Evolutionary conservation across 2,329 filamentous ascomycete species (phyloP), one percentile per base, ranked within the genome.

Genomic region (Fusarium falciforme): DNA sequence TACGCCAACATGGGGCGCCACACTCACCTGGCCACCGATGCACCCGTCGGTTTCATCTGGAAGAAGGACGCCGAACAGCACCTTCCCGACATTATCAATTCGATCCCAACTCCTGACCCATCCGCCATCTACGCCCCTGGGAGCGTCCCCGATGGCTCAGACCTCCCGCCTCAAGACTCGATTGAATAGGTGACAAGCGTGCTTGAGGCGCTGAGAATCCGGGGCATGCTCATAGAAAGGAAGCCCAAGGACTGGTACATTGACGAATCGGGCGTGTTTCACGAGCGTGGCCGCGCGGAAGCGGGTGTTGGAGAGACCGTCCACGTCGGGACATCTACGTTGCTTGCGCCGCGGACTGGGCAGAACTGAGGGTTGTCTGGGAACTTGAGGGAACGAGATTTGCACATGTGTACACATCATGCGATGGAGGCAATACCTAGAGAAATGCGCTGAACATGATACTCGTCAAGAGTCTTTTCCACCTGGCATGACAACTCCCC

Each of bases 241-340:
- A 71, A 71, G 16, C 72, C 76, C 2, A 27, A 54, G 4, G 76
- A 76, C 29, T 78, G 76, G 76, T 76, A 77, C 61, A 66, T 78
- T 31, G 76, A 77, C 8, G 72, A 74, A 6, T 62, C 49, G 6
- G 76, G 76, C 8, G 64, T 64, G 47, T 78, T 78, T 55, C 74
- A 66, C 27, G 66, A 75, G 35, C 49, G 55, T 17, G 76, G 76
- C 2, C 68, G 76, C 17, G 42, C 35, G 11, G 42, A 29, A 36
- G 62, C 54, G 20, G 44, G 25, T 29, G 66, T 77, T 20, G 33
- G 52, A 29, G 67, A 77, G 22, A 68, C 54, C 7, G 71, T 77
- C 17, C 31, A 62, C 6, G 69, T 71, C 4, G 9, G 61, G 36
- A 55, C 12, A 12, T 61, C 58, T 52, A 64, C 72, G 11, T 38